Conservation (phyloP, 352 stramenopile species). For the Globisporangium iwayamae region DNA sequence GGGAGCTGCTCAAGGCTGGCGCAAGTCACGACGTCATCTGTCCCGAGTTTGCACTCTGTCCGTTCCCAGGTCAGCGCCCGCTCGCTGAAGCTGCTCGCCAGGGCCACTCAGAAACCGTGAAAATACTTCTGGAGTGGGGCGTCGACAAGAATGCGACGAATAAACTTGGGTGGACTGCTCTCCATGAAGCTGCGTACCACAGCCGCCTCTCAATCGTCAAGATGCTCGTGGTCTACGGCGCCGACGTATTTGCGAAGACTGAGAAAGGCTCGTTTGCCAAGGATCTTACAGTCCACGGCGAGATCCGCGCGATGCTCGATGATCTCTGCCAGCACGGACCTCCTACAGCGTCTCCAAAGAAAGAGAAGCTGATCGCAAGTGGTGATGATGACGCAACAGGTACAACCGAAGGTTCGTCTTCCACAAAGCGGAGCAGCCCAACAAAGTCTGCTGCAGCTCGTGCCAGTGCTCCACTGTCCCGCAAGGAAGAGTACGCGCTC, state of each 20-base stretch:
- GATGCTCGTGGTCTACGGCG: slow-evolving; percentile 73
- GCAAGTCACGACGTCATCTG: slow-evolving; percentile 64
- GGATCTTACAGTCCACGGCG: slow-evolving; percentile 77
- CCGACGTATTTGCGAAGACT: slow-evolving; percentile 61
- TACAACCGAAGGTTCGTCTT: slow-evolving; percentile 8
- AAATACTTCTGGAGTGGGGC: slow-evolving; percentile 73
- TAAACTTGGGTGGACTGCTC: slow-evolving; percentile 67
- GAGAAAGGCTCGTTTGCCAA: slow-evolving; percentile 60
- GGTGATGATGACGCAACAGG: slow-evolving; percentile 1
- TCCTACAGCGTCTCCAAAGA: slow-evolving; percentile 27
- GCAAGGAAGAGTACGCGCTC: slow-evolving; percentile 80
- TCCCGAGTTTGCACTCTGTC: slow-evolving; percentile 75
- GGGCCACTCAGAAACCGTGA: slow-evolving; percentile 57
- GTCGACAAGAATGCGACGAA: slow-evolving; percentile 80
- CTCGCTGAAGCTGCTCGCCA: slow-evolving; percentile 71
- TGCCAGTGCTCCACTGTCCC: slow-evolving; percentile 33
- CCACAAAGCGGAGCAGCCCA: slow-evolving; percentile 29
- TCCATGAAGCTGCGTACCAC: slow-evolving; percentile 80
- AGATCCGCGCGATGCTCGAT: slow-evolving; percentile 76
- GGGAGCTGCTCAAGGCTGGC: slow-evolving; percentile 62
- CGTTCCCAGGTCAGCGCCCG: slow-evolving; percentile 59
- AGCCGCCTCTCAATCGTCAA: slow-evolving; percentile 71
- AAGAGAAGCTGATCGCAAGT: neutral
- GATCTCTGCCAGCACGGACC: slow-evolving; percentile 48
- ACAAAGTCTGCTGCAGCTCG: slow-evolving; percentile 21